These are phyloP conservation scores for Hypholoma sublateritium DNA, from an alignment of 768 basidiomycete genomes.

Conservation along the genomic window DNA sequence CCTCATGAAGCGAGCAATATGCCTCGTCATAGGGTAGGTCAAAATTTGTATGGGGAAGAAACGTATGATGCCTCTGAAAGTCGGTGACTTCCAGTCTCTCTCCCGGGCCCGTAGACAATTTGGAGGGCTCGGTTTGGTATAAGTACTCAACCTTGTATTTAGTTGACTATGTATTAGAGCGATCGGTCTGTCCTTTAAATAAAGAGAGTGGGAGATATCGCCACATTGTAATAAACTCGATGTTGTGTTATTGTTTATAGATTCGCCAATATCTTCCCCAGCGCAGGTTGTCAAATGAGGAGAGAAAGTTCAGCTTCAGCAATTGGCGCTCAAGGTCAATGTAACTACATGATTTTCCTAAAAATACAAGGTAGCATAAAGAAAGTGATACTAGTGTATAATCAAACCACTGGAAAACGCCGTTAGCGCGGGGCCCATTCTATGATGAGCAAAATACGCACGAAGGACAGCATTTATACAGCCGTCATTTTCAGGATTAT, in stretches of 20 bases:
- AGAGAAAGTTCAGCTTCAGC: background rate
- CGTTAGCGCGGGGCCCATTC: conserved; percentile 4
- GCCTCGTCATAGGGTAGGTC: background rate
- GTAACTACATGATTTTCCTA: background rate
- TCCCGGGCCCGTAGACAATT: too few species aligned
- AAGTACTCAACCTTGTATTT: too few species aligned
- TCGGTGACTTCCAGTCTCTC: background rate
- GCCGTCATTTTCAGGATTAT: conserved; percentile 95
- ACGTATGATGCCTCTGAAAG: background rate
- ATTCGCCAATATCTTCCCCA: too few species aligned
- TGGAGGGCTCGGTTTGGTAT: too few species aligned
- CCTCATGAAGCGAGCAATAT: background rate
- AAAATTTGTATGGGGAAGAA: background rate
- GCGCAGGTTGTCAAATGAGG: too few species aligned
- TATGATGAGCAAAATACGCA: conserved; percentile 39
- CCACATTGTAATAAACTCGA: too few species aligned
- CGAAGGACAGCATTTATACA: conserved; percentile 94
- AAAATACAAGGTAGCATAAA: conserved; percentile 9
- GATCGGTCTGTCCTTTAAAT: background rate
- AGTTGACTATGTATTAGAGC: background rate
- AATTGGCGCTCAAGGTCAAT: background rate
- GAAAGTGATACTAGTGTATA: background rate
- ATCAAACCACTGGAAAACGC: conserved; percentile 27
- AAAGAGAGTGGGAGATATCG: background rate
- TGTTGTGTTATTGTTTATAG: background rate